Conservation (phyloP, 192 early-diverging fungal species). For the Coemansia sp. region DNA sequence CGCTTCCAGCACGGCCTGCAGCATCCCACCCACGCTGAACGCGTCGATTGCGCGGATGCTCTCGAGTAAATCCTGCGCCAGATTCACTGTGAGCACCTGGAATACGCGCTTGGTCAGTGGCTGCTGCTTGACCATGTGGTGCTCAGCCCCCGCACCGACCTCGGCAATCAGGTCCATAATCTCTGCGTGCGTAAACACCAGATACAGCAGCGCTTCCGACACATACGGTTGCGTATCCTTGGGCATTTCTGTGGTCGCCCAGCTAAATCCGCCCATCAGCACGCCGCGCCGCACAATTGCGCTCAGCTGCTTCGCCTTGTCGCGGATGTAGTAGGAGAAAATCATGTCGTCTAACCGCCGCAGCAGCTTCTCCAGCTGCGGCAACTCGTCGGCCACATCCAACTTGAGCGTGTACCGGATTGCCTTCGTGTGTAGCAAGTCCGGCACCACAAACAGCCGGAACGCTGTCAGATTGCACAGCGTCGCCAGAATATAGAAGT, state of each 20-base stretch:
- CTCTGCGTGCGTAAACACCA: constrained; percentile 89
- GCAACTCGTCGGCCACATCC: constrained; percentile 52
- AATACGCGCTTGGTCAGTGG: constrained; percentile 74
- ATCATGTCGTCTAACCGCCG: constrained; percentile 77
- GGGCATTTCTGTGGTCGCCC: constrained; percentile 67
- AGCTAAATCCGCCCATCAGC: constrained; percentile 82
- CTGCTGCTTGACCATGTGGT: constrained; percentile 54
- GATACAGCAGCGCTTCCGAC: constrained; percentile 73
- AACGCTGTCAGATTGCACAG: constrained; percentile 81
- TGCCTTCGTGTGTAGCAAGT: constrained; percentile 69
- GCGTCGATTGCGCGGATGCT: constrained; percentile 73
- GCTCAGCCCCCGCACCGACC: constrained; percentile 45
- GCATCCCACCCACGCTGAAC: constrained; percentile 88
- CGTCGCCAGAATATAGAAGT: constrained; percentile 62
- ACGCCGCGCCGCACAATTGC: constrained; percentile 76
- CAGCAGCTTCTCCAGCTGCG: constrained; percentile 67
- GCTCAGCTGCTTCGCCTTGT: constrained; percentile 63
- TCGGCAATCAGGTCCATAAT: constrained; percentile 73
- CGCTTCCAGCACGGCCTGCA: constrained; percentile 91
- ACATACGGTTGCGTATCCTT: constrained; percentile 86
- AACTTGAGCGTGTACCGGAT: constrained; percentile 57
- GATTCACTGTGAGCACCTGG: constrained; percentile 62
- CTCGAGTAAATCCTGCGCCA: constrained; percentile 78
- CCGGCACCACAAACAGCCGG: constrained; percentile 66
- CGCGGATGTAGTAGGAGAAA: constrained; percentile 82